Base-by-base conservation (phyloP, 2,329 filamentous ascomycete genomes). In the Alternaria novae-zelandiae region DNA sequence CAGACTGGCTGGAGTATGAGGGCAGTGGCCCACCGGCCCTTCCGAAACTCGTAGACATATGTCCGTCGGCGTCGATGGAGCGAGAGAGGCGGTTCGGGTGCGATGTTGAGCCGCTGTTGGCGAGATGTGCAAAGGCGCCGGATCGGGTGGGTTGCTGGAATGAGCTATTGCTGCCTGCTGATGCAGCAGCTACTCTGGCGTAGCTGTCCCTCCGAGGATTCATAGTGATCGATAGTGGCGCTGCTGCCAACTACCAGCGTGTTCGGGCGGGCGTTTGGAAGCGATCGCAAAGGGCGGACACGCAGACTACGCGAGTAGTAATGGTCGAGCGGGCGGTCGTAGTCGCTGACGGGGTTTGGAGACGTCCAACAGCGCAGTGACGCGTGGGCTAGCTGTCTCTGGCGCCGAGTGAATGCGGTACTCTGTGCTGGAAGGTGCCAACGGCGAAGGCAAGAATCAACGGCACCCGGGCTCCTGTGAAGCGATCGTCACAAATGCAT, bases 101-200 rank as follows among this genome's bases (percentile, higher is more conserved):
- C 20, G 44, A 43, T n/a, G 74, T 63, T 65, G 71, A 61, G 70
- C 80, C 77, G 66, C 81, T 82, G 78, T 86, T 87, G 67, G 87
- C 79, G 32, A 90, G 82, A 70, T 89, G 86, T 4, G 86, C 85
- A 72, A 86, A 86, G 65, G 82, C 83, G 69, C 80, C 81, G 55
- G 77, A 72, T 58, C 78, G 77, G 61, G 76, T 69, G 47, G 76
- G 77, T 36, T 70, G 71, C 46, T 77, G 71, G 64, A 76, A 72
- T 66, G 64, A 78, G 70, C 64, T 81, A 54, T 64, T 71, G 66
- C 65, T 74, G 57, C 64, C 72, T 59, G 70, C 67, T 69, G 82
- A 83, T 43, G 86, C 87, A 57, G 86, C 86, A 25, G 87, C 88
- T 70, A 88, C 87, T 80, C 89, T 89, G 55, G 88, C 89, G 45